phyloP scores from a whole-genome alignment of 2,329 filamentous ascomycete genomes.

The Coniosporium tulheliwenetii region DNA sequence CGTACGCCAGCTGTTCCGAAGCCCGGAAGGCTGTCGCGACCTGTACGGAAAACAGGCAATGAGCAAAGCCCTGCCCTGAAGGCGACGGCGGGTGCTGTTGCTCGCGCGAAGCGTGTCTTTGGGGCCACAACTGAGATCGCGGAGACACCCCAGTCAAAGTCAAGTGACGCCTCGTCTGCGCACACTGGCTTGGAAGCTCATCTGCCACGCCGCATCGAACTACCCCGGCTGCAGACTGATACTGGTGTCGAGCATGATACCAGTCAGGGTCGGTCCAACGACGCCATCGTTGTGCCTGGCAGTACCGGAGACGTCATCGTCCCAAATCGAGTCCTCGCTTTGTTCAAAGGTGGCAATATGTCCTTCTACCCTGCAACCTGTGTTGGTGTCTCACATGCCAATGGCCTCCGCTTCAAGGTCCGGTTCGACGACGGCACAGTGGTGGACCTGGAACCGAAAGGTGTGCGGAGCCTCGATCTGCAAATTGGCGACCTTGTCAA shows the following conservation, averaged over 20 bases:
- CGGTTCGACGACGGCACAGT: slow-evolving; percentile 32
- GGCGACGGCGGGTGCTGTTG: not conserved
- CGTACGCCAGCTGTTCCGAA: not conserved
- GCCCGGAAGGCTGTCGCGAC: not conserved
- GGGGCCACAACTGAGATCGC: not conserved
- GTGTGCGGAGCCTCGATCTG: slow-evolving; percentile 27
- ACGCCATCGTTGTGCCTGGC: slow-evolving; percentile 6
- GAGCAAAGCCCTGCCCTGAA: too few relatives aligned
- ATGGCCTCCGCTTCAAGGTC: slow-evolving; percentile 25
- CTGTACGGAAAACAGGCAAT: not conserved
- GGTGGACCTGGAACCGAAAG: slow-evolving; percentile 21
- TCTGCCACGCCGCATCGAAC: too few relatives aligned
- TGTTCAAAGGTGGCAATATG: slow-evolving; percentile 38
- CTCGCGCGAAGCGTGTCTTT: too few relatives aligned
- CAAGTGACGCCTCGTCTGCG: too few relatives aligned
- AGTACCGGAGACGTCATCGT: slow-evolving; percentile 9
- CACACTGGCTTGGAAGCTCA: too few relatives aligned
- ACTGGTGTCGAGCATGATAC: not conserved
- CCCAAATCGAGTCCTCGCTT: slow-evolving; percentile 40
- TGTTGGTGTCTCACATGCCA: slow-evolving; percentile 26
- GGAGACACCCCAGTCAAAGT: not conserved
- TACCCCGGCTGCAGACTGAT: not conserved
- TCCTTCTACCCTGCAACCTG: slow-evolving; percentile 47
- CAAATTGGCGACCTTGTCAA: slow-evolving; percentile 28
- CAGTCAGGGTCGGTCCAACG: not conserved